These are phyloP conservation scores for Aureobasidium lini DNA, from an alignment of 2,329 filamentous ascomycete species.

Conservation along the genomic window DNA sequence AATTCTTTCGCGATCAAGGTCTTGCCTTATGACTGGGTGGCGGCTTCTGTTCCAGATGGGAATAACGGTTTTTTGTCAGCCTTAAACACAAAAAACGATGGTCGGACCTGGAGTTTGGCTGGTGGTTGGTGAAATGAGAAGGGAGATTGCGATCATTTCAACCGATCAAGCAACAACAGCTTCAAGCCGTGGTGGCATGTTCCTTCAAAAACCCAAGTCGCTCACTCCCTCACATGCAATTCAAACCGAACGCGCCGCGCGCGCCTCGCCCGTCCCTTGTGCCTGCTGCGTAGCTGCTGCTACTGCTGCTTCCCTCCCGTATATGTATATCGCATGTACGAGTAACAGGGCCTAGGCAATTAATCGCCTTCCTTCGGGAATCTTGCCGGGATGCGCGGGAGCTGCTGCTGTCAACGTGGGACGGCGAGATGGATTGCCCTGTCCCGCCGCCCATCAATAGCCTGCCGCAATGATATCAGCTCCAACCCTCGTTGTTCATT, in stretches of 20 bases:
- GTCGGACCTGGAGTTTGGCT: constrained; percentile 13
- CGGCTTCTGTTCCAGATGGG: constrained; percentile 14
- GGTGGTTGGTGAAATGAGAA: constrained; percentile 14
- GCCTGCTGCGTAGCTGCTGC: not conserved
- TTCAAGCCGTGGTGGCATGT: constrained; percentile 7
- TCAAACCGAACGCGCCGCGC: not conserved
- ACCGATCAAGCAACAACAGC: not conserved
- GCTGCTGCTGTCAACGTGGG: constrained; percentile 13
- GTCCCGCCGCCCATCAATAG: not conserved
- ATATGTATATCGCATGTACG: constrained; percentile 5
- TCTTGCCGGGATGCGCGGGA: constrained; percentile 6
- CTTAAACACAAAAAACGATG: constrained; percentile 14
- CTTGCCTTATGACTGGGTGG: constrained; percentile 15
- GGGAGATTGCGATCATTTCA: constrained; percentile 14
- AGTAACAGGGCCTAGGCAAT: constrained; percentile 5
- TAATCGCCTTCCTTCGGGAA: constrained; percentile 1
- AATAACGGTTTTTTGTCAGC: constrained; percentile 15
- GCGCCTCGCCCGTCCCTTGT: not conserved
- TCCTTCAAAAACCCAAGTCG: not conserved
- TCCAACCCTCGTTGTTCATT: not conserved
- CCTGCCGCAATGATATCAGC: constrained; percentile 12
- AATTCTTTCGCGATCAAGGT: constrained; percentile 7
- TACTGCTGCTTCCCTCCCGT: not conserved
- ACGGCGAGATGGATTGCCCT: constrained; percentile 1
- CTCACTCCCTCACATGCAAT: constrained; percentile 10